These are phyloP conservation scores for Dictyostelium citrinum DNA, from an alignment of 78 protist species.

Conservation along the genomic window DNA sequence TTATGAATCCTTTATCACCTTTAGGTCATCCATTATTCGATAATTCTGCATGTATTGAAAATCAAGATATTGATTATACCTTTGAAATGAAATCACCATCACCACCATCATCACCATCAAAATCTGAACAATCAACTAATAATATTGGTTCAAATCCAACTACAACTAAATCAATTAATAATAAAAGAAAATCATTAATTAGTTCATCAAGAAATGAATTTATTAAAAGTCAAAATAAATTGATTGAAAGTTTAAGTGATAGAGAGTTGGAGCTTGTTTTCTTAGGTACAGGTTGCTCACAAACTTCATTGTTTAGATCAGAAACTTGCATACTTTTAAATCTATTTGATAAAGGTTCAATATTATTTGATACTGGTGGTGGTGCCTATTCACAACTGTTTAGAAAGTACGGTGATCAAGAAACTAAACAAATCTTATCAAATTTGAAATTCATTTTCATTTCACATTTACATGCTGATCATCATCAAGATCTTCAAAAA, in stretches of 20 bases:
- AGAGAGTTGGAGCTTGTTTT: slow-evolving; percentile 42
- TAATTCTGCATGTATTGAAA: slow-evolving; percentile 1
- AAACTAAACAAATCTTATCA: background rate
- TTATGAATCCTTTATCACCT: slow-evolving; percentile 20
- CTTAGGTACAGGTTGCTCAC: slow-evolving; percentile 58
- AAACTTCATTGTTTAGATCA: slow-evolving; percentile 15
- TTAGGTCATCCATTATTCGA: background rate
- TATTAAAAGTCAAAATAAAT: background rate
- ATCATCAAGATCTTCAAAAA: slow-evolving; percentile 47
- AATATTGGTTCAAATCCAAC: background rate
- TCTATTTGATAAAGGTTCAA: slow-evolving; percentile 61
- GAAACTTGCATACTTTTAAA: slow-evolving; percentile 51
- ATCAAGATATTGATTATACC: background rate
- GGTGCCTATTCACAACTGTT: slow-evolving; percentile 51
- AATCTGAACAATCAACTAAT: too few relatives aligned
- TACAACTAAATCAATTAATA: background rate
- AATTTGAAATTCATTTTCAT: slow-evolving; percentile 10
- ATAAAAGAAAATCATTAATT: background rate
- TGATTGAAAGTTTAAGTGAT: background rate
- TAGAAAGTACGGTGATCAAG: slow-evolving; percentile 44
- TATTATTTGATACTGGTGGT: slow-evolving; percentile 47
- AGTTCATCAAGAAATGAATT: background rate
- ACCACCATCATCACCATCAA: background rate
- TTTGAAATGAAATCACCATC: slow-evolving; percentile 7
- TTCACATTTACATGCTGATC: slow-evolving; percentile 65